A percentile compares a stretch with the other conserved stretches of the same genome.
phyloP scores from a whole-genome alignment of 2,329 filamentous ascomycete genomes.

The Myriosclerotinia scirpicola region DNA sequence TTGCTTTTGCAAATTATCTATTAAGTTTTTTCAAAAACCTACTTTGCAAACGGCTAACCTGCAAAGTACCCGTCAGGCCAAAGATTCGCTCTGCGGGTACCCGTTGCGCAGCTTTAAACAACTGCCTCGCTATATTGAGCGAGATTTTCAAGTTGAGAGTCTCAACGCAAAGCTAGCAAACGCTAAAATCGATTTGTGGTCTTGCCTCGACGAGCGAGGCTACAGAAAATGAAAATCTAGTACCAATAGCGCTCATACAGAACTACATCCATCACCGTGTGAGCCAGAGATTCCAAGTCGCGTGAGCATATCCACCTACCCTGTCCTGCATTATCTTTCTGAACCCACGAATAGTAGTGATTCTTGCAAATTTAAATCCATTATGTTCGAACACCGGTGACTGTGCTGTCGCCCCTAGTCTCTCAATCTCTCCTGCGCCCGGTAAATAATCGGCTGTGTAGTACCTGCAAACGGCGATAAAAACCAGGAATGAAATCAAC shows the following conservation, averaged over 20 bases:
- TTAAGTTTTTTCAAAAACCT: too few species aligned
- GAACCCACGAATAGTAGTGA: slow-evolving; percentile 74
- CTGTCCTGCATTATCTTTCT: slow-evolving; percentile 68
- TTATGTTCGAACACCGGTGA: slow-evolving; percentile 81
- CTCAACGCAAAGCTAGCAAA: slow-evolving; percentile 74
- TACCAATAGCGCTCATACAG: slow-evolving; percentile 68
- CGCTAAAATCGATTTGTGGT: slow-evolving; percentile 63
- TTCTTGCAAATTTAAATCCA: slow-evolving; percentile 67
- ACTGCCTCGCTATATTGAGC: slow-evolving; percentile 64
- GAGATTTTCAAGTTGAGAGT: slow-evolving; percentile 50
- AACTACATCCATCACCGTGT: slow-evolving; percentile 77
- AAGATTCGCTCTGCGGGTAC: too few species aligned
- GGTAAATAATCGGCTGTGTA: slow-evolving; percentile 63
- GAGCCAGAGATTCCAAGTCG: slow-evolving; percentile 67
- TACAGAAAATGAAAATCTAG: slow-evolving; percentile 64
- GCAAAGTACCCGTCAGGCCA: too few species aligned
- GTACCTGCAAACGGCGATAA: slow-evolving; percentile 58
- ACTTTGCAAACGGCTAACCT: not conserved
- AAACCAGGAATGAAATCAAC: slow-evolving; percentile 60
- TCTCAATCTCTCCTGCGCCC: slow-evolving; percentile 73
- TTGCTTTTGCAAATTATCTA: too few species aligned
- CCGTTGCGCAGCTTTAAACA: slow-evolving; percentile 49
- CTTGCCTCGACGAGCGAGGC: slow-evolving; percentile 63
- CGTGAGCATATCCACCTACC: slow-evolving; percentile 66
- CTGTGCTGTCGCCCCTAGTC: slow-evolving; percentile 74